Evolutionary conservation across 495 filamentous ascomycete genomes (phyloP).

Genomic region (Amorphotheca resinae): DNA sequence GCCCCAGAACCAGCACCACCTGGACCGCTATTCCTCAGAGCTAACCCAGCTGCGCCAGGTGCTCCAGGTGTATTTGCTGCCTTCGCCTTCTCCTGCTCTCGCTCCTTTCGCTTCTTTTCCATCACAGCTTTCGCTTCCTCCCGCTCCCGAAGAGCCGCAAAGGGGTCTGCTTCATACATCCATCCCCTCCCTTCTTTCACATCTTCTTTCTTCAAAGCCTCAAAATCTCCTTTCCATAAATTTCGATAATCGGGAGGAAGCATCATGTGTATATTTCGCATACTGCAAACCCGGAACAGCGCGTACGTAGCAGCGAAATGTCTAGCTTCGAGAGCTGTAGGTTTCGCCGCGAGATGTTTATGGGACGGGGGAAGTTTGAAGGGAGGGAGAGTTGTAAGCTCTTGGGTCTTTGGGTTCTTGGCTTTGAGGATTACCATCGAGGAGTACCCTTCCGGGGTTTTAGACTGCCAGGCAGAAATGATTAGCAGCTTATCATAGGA

Average conservation of each 20-base stretch:
- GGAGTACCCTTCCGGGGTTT: constrained; percentile 48
- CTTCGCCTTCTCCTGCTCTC: constrained; percentile 49
- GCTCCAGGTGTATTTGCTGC: constrained; percentile 39
- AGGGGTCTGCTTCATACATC: constrained; percentile 96
- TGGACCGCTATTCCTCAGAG: constrained; percentile 23
- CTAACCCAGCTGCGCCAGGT: constrained; percentile 21
- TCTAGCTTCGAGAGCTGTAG: constrained; percentile 74
- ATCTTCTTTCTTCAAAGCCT: constrained; percentile 64
- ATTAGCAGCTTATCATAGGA: too few species aligned
- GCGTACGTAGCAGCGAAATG: constrained; percentile 88
- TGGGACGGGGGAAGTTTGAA: constrained; percentile 66
- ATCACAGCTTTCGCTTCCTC: constrained; percentile 58
- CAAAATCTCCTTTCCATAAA: constrained; percentile 80
- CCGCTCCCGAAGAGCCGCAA: constrained; percentile 62
- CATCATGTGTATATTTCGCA: constrained; percentile 88
- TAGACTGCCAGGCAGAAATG: constrained; percentile 9
- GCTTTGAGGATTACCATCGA: constrained; percentile 67
- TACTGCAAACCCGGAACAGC: constrained; percentile 81
- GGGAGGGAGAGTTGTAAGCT: constrained; percentile 58
- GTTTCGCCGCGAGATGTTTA: constrained; percentile 52
- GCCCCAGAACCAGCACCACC: constrained; percentile 18
- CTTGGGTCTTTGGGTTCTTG: constrained; percentile 72
- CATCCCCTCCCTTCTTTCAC: constrained; percentile 63
- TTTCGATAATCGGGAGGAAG: constrained; percentile 79
- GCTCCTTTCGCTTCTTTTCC: constrained; percentile 58